phyloP scores from a whole-genome alignment of 306 rosid genomes.

The Leucaena leucocephala region DNA sequence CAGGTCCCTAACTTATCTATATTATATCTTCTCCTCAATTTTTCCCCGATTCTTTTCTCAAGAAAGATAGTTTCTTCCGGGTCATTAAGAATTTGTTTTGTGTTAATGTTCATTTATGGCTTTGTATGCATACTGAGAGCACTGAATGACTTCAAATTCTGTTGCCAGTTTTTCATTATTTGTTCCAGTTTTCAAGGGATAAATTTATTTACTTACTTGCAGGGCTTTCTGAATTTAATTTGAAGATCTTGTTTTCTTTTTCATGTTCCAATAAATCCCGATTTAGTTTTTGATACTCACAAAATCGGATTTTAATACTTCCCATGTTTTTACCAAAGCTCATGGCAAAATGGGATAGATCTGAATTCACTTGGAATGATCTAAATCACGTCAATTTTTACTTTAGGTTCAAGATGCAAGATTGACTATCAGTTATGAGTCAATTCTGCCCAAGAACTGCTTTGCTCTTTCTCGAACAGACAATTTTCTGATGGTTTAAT shows the following conservation, averaged over 20 bases:
- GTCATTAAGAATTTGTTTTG: neutral
- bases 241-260: slow-evolving; percentile 6
- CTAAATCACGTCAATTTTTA: slow-evolving; percentile 6
- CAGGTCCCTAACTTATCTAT: slow-evolving; percentile 49
- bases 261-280: neutral
- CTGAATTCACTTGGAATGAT: slow-evolving; percentile 38
- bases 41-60: neutral
- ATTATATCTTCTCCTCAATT: neutral
- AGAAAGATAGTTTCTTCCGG: neutral
- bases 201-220: slow-evolving; percentile 10
- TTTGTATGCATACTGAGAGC: neutral
- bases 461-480: slow-evolving; percentile 14
- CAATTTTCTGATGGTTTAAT: slow-evolving; percentile 24
- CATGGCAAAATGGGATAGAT: slow-evolving; percentile 41
- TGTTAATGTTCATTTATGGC: neutral
- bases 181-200: slow-evolving; percentile 9
- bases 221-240: neutral
- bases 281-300: neutral
- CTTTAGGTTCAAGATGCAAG: slow-evolving; percentile 16
- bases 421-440: slow-evolving; percentile 27
- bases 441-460: slow-evolving; percentile 27
- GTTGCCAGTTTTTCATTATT: slow-evolving; percentile 29
- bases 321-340: neutral
- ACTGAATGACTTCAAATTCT: neutral
- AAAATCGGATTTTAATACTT: neutral